Percentiles rank a stretch among this genome's conserved stretches.
Evolutionary conservation across 768 basidiomycete species (phyloP).

Genomic region (Heimioporus sp.): DNA sequence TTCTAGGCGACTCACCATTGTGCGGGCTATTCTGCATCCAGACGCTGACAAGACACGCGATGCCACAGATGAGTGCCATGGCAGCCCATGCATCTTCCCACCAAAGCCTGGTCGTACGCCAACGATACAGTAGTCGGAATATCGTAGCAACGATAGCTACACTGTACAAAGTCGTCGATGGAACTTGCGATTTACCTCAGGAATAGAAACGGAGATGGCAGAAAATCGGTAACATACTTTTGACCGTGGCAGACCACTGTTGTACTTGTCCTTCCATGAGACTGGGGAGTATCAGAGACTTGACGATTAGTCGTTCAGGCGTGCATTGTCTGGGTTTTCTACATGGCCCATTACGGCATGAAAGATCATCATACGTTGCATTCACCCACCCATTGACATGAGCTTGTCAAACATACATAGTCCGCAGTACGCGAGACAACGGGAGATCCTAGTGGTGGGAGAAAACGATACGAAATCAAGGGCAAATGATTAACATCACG

Average conservation of each 20-base stretch:
- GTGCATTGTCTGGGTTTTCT: neutral
- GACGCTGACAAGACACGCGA: conserved; percentile 16
- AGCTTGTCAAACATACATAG: neutral
- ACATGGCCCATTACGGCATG: neutral
- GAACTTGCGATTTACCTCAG: conserved; percentile 1
- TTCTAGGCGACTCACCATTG: conserved; percentile 8
- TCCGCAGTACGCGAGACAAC: neutral
- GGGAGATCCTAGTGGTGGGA: neutral
- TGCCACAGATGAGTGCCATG: conserved; percentile 20
- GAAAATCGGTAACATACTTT: conserved; percentile 6
- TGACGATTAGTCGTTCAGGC: no score
- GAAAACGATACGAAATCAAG: neutral
- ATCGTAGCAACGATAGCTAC: conserved; percentile 19
- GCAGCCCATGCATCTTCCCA: conserved; percentile 30
- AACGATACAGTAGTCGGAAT: conserved; percentile 22
- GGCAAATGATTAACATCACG: neutral
- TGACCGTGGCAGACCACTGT: conserved; percentile 9
- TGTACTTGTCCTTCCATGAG: neutral
- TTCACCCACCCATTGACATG: neutral
- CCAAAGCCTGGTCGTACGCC: conserved; percentile 14
- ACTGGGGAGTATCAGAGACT: neutral
- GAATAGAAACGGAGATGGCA: neutral
- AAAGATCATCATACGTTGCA: neutral
- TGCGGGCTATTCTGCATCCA: conserved; percentile 11
- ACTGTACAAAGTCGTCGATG: conserved; percentile 14